Conservation (phyloP, 768 basidiomycete species). For the Phlebiopsis gigantea region DNA sequence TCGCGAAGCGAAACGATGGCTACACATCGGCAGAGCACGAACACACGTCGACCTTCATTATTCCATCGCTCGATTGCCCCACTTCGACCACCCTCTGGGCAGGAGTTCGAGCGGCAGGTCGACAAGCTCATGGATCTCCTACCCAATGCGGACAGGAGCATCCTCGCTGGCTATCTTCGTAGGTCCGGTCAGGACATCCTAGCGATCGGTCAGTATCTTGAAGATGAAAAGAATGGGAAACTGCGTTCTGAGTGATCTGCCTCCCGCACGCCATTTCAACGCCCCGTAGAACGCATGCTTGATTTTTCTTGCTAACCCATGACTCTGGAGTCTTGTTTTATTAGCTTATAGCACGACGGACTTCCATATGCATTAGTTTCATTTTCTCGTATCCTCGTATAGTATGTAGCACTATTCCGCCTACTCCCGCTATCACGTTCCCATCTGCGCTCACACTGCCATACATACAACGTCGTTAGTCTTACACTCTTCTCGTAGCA, state of each 20-base stretch:
- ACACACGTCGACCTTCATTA: conserved; percentile 25
- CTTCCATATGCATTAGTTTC: background rate
- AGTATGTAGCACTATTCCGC: background rate
- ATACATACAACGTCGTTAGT: conserved; percentile 21
- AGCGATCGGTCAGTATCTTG: conserved; percentile 83
- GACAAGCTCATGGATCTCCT: conserved; percentile 66
- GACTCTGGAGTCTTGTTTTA: conserved; percentile 21
- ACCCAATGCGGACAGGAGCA: conserved; percentile 62
- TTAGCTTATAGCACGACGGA: conserved; percentile 5
- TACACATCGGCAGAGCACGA: conserved; percentile 28
- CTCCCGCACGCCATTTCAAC: background rate
- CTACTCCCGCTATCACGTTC: background rate
- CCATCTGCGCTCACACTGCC: conserved; percentile 6
- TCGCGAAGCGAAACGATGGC: conserved; percentile 8
- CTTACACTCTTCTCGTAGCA: background rate
- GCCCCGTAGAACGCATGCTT: background rate
- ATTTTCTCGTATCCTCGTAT: background rate
- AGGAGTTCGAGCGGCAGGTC: conserved; percentile 62
- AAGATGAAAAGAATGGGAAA: conserved; percentile 75
- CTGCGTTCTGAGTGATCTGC: conserved; percentile 30
- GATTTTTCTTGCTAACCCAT: conserved; percentile 1
- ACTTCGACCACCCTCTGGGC: conserved; percentile 20
- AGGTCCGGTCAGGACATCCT: conserved; percentile 75
- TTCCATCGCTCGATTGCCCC: conserved; percentile 20
- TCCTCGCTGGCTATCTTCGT: conserved; percentile 68